Conservation (phyloP, 129 eudicot species). For the Oenanthe sinensis region DNA sequence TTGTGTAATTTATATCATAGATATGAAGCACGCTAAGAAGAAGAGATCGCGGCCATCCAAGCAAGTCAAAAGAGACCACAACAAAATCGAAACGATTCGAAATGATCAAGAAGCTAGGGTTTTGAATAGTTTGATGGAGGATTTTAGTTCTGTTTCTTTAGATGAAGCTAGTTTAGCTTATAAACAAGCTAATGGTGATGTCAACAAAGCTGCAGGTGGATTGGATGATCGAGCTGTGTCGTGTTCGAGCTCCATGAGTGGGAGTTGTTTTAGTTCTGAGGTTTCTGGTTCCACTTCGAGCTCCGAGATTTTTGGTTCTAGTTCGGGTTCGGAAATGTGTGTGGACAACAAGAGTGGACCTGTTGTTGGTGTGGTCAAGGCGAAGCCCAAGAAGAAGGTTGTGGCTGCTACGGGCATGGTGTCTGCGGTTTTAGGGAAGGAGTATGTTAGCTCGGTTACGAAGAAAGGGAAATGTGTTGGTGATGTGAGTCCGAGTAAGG, state of each 20-base stretch:
- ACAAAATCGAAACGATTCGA: background rate
- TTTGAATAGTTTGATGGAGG: constrained; percentile 36
- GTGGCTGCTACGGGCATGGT: constrained; percentile 84
- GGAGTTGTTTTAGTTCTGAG: constrained; percentile 13
- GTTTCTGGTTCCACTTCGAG: background rate
- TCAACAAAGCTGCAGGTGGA: constrained; percentile 38
- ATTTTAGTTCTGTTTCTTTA: constrained; percentile 48
- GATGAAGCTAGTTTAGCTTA: constrained; percentile 41
- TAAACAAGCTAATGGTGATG: constrained; percentile 45
- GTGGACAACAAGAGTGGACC: constrained; percentile 18
- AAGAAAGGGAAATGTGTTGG: constrained; percentile 28
- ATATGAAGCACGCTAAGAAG: constrained; percentile 71
- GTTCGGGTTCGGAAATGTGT: constrained; percentile 40
- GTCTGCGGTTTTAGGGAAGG: constrained; percentile 60
- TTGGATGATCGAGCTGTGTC: constrained; percentile 14
- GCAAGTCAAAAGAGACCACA: constrained; percentile 9
- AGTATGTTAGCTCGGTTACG: constrained; percentile 42
- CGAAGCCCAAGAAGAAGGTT: constrained; percentile 44
- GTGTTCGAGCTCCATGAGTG: constrained; percentile 36
- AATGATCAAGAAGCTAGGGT: constrained; percentile 22
- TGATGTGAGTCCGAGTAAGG: constrained; percentile 30
- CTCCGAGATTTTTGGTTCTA: constrained; percentile 27
- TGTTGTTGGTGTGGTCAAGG: constrained; percentile 17
- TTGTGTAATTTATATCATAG: background rate
- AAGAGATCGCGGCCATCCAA: constrained; percentile 40